Percentiles rank a stretch among this genome's conserved stretches.
These are phyloP conservation scores for Ophiostoma sp. DNA, from an alignment of 2,329 filamentous ascomycete genomes.

Conservation along the genomic window DNA sequence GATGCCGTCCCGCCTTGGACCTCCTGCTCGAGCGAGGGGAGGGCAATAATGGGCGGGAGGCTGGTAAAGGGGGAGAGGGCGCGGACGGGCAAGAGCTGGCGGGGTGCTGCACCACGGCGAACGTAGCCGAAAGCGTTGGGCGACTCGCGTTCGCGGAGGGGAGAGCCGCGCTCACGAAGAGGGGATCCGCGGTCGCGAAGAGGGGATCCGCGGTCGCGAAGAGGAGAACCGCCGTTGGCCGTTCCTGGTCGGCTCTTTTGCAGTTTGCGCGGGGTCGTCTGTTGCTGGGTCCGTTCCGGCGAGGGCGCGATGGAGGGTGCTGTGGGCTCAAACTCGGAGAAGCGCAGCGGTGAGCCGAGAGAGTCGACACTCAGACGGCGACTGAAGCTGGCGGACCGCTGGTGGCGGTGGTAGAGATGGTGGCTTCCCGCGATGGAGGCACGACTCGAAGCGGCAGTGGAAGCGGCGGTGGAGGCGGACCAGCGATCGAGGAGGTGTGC, in stretches of 20 bases:
- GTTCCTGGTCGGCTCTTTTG: conserved; percentile 43
- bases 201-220: conserved; percentile 27
- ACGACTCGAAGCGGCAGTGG: conserved; percentile 52
- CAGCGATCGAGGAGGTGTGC: conserved; percentile 53
- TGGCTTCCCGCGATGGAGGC: conserved; percentile 38
- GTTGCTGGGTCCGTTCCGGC: neutral
- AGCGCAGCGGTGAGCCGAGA: conserved; percentile 34
- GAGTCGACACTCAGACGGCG: conserved; percentile 50
- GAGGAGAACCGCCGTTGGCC: conserved; percentile 28
- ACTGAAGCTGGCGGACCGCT: conserved; percentile 38
- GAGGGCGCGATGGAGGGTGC: neutral
- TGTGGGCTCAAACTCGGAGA: neutral
- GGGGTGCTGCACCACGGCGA: conserved; percentile 19
- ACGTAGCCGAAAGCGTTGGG: neutral
- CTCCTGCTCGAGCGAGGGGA: conserved; percentile 44
- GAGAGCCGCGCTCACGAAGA: conserved; percentile 27
- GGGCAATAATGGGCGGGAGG: conserved; percentile 45
- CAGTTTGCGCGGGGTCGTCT: conserved; percentile 39
- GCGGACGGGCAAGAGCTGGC: conserved; percentile 32
- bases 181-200: conserved; percentile 27
- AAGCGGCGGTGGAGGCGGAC: conserved; percentile 54
- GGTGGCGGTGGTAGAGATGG: conserved; percentile 34
- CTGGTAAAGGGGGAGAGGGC: conserved; percentile 39
- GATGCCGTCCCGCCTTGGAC: conserved; percentile 32
- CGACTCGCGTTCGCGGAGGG: conserved; percentile 27